Evolutionary conservation across 805 yeast species (phyloP).

Genomic region (Pichia deserticola): DNA sequence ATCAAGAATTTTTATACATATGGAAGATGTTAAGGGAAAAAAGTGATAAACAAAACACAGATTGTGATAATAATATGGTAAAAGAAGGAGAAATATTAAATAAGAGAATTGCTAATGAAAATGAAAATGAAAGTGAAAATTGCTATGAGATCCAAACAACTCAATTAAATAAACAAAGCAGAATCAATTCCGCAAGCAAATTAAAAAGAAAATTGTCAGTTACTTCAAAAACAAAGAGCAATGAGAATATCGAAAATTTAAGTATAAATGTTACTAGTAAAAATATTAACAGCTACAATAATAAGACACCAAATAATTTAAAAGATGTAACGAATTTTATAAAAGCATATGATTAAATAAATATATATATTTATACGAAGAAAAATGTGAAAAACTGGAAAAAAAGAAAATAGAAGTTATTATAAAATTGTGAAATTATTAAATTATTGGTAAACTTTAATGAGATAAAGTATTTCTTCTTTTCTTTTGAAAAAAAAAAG

Average conservation of each 20-base stretch:
- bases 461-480: too few species aligned
- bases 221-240: neutral
- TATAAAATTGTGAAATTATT: neutral
- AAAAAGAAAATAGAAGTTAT: neutral
- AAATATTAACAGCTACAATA: too few species aligned
- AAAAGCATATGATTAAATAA: neutral
- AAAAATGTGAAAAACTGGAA: neutral
- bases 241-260: neutral
- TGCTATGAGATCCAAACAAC: too few species aligned
- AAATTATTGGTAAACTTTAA: neutral
- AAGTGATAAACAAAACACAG: neutral
- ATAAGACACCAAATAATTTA: neutral
- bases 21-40: slow-evolving; percentile 1
- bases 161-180: too few species aligned
- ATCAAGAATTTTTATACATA: slow-evolving; percentile 1
- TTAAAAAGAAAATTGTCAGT: neutral
- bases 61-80: neutral
- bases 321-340: neutral
- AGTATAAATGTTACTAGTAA: too few species aligned
- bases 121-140: too few species aligned
- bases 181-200: neutral
- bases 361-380: neutral
- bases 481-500: neutral
- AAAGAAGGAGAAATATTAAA: neutral
- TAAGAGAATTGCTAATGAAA: neutral